Evolutionary conservation across 495 filamentous ascomycete species (phyloP).

Genomic region (Penicillium salamii): DNA sequence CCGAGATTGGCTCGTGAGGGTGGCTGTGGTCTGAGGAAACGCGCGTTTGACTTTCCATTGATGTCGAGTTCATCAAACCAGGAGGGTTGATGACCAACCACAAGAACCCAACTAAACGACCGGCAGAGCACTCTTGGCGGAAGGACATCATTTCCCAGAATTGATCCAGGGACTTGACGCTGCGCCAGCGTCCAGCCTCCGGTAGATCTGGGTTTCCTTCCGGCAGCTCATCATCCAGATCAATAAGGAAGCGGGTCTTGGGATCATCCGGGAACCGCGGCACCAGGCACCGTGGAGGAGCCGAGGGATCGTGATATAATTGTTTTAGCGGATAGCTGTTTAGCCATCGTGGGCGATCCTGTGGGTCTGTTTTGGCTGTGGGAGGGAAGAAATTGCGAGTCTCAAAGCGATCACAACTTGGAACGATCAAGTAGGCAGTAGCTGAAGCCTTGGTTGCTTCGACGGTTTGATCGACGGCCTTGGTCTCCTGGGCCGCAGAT

Average conservation of each 20-base stretch:
- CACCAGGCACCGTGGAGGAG: conserved; percentile 81
- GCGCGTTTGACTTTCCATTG: conserved; percentile 33
- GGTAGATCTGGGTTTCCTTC: conserved; percentile 33
- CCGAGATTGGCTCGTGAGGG: conserved; percentile 6
- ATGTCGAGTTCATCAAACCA: conserved; percentile 36
- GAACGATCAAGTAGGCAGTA: conserved; percentile 79
- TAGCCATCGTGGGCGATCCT: conserved; percentile 48
- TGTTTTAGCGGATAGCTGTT: conserved; percentile 62
- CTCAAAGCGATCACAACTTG: conserved; percentile 76
- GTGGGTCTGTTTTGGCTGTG: conserved; percentile 36
- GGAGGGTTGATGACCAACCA: conserved; percentile 78
- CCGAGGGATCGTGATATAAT: conserved; percentile 51
- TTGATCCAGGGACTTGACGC: conserved; percentile 74
- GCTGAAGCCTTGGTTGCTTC: conserved; percentile 40
- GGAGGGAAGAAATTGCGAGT: conserved; percentile 60
- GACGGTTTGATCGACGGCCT: conserved; percentile 39
- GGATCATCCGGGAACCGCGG: conserved; percentile 94
- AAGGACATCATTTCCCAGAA: conserved; percentile 99
- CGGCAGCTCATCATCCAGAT: conserved; percentile 77
- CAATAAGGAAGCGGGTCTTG: conserved; percentile 85
- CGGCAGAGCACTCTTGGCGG: conserved; percentile 90
- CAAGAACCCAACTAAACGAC: conserved; percentile 86
- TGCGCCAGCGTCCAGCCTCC: conserved; percentile 69
- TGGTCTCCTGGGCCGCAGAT: conserved; percentile 32
- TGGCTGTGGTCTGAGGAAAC: conserved; percentile 3